These are phyloP conservation scores for Pseudozyma thailandica DNA, from an alignment of 1,284 basidiomycete genomes.

Conservation along the genomic window DNA sequence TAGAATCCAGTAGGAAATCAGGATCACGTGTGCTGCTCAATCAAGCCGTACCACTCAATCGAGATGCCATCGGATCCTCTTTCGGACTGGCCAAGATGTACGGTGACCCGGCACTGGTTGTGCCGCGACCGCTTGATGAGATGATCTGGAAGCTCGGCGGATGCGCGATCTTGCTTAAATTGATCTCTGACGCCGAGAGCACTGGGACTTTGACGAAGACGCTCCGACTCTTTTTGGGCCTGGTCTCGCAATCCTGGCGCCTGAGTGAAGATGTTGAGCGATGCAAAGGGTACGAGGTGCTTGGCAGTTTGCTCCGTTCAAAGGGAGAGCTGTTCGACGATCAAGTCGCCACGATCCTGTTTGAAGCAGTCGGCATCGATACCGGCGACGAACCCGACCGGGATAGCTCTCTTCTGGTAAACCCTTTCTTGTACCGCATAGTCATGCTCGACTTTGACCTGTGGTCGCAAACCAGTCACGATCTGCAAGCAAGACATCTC, in stretches of 20 bases:
- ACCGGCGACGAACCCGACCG: conserved; percentile 70
- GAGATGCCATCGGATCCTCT: conserved; percentile 44
- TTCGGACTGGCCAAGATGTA: conserved; percentile 50
- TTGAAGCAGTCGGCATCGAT: conserved; percentile 84
- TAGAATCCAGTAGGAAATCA: conserved; percentile 25
- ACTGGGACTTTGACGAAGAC: conserved; percentile 79
- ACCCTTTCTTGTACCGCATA: conserved; percentile 81
- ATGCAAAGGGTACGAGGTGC: conserved; percentile 76
- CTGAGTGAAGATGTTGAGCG: conserved; percentile 63
- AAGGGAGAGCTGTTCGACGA: conserved; percentile 82
- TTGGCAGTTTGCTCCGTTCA: conserved; percentile 78
- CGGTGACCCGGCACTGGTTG: conserved; percentile 71
- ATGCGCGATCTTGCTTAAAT: conserved; percentile 77
- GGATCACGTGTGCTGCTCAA: conserved; percentile 50
- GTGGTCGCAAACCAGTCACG: conserved; percentile 78
- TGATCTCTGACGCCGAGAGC: conserved; percentile 73
- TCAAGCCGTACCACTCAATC: conserved; percentile 41
- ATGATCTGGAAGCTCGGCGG: conserved; percentile 87
- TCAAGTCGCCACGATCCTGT: conserved; percentile 79
- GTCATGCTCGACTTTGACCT: conserved; percentile 89
- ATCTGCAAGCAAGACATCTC: conserved; percentile 80
- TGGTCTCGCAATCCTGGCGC: conserved; percentile 84
- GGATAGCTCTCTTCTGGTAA: conserved; percentile 74
- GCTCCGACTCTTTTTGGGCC: conserved; percentile 79
- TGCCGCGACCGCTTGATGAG: conserved; percentile 77